These are phyloP conservation scores for Rhizopus arrhizus DNA, from an alignment of 371 early-diverging fungal species.

Conservation along the genomic window DNA sequence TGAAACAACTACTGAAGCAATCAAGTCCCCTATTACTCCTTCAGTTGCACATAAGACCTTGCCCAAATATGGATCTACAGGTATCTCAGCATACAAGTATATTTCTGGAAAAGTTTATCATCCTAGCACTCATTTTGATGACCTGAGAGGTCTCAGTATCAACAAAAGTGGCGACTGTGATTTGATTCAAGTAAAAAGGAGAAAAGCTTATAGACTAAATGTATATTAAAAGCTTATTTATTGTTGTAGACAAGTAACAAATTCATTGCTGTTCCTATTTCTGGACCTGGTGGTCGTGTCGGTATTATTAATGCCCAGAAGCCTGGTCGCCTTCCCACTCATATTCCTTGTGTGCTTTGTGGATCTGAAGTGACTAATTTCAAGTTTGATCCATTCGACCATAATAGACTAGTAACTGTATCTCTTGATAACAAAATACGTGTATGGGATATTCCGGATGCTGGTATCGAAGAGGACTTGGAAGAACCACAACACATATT, in stretches of 20 bases:
- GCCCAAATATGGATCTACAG: constrained; percentile 36
- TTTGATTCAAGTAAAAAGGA: constrained; percentile 53
- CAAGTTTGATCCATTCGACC: constrained; percentile 74
- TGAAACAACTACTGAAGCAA: not conserved
- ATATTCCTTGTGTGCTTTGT: constrained; percentile 62
- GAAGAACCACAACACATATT: constrained; percentile 26
- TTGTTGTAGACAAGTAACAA: constrained; percentile 50
- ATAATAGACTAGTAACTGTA: constrained; percentile 59
- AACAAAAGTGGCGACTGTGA: constrained; percentile 70
- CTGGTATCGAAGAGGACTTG: constrained; percentile 50
- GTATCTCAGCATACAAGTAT: constrained; percentile 63
- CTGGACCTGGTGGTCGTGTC: constrained; percentile 83
- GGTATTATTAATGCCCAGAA: constrained; percentile 65
- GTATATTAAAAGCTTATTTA: not conserved
- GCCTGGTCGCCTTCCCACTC: constrained; percentile 71
- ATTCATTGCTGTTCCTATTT: constrained; percentile 71
- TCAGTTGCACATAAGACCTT: not conserved
- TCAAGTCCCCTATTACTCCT: not conserved
- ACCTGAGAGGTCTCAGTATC: constrained; percentile 63
- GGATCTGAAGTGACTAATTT: constrained; percentile 63
- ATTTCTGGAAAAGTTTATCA: constrained; percentile 66
- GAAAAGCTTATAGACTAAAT: not conserved
- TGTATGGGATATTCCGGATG: constrained; percentile 73
- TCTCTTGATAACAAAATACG: constrained; percentile 76
- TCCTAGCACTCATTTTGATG: constrained; percentile 65